Evolutionary conservation across 2,329 filamentous ascomycete species (phyloP).

Genomic region (Cytospora piceae): DNA sequence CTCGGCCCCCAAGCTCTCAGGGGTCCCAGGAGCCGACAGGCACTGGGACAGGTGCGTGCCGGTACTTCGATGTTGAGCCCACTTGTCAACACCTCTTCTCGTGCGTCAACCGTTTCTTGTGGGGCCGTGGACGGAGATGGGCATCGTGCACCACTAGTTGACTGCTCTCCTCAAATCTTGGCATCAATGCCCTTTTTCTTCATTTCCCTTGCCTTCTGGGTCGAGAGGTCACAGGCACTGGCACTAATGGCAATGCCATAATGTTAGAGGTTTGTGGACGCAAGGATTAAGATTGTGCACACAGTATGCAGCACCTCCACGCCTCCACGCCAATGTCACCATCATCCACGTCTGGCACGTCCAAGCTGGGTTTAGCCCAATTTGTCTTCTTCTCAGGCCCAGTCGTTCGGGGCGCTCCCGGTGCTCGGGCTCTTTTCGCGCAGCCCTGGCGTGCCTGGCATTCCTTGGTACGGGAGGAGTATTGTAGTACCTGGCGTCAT

Average conservation of each 20-base stretch:
- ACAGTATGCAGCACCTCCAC: slow-evolving; percentile 10
- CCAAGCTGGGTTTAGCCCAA: slow-evolving; percentile 4
- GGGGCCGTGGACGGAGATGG: too few relatives aligned
- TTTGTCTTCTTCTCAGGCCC: neutral
- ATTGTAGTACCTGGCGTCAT: neutral
- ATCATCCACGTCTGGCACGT: slow-evolving; percentile 1
- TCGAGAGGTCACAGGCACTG: too few relatives aligned
- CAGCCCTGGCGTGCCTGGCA: neutral
- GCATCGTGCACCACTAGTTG: neutral
- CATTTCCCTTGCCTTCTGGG: too few relatives aligned
- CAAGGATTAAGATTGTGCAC: neutral
- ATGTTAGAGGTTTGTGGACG: neutral
- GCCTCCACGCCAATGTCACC: slow-evolving; percentile 9
- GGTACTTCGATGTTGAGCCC: neutral
- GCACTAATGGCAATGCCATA: too few relatives aligned
- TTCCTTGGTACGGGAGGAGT: neutral
- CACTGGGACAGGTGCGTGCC: too few relatives aligned
- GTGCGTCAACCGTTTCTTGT: neutral
- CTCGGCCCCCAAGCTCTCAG: neutral
- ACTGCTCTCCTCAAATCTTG: neutral
- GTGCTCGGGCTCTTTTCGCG: neutral
- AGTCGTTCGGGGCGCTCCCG: slow-evolving; percentile 2
- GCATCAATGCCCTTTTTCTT: neutral
- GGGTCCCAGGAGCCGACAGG: too few relatives aligned
- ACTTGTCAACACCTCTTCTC: neutral